Evolutionary conservation across 2,329 filamentous ascomycete genomes (phyloP), one percentile per base, ranked within the genome.

Genomic region (Alternaria panax): DNA sequence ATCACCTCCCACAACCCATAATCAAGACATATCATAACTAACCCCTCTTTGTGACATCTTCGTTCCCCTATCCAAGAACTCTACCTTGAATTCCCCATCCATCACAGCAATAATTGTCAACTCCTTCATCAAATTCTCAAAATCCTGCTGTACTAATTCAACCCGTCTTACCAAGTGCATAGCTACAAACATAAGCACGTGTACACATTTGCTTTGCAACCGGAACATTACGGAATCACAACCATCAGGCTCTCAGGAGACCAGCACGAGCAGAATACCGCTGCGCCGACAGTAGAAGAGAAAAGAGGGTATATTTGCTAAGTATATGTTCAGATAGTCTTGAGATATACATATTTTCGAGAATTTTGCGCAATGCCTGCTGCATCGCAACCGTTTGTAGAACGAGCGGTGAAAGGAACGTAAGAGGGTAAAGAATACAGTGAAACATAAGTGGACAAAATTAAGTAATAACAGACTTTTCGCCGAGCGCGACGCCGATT

Each of bases 241-340:
- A 24, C 11, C 20, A 16, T 24, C 7, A 4, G 7, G 4, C 8
- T 5, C 11, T 24, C 12, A 4, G 7, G 3, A 24, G 7, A 6
- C 6, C 5, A 9, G 12, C 20, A 12, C 16, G 0, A 3, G 9
- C 20, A 2, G 8, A n/a, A 4, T 1, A 34, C 2, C 2, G 1
- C 6, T 24, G n/a, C 1, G 1, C 38, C 7, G 4, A 30, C n/a
- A 7, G 14, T 5, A 11, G 6, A 20, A 34, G 45, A 41, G 4
- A 34, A 18, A 7, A 11, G 8, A 48, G 5, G 25, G 14, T 34
- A 1, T 12, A 7, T 48, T 34, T 8, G 7, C 8, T 22, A 30
- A 16, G 3, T 5, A 32, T 47, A 2, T 47, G 20, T 32, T 20
- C 30, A 47, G 20, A 22, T 22, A 32, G 6, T 22, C 20, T 7